phyloP scores from a whole-genome alignment of 139 green algal genomes.

The Chloropicon primus region DNA sequence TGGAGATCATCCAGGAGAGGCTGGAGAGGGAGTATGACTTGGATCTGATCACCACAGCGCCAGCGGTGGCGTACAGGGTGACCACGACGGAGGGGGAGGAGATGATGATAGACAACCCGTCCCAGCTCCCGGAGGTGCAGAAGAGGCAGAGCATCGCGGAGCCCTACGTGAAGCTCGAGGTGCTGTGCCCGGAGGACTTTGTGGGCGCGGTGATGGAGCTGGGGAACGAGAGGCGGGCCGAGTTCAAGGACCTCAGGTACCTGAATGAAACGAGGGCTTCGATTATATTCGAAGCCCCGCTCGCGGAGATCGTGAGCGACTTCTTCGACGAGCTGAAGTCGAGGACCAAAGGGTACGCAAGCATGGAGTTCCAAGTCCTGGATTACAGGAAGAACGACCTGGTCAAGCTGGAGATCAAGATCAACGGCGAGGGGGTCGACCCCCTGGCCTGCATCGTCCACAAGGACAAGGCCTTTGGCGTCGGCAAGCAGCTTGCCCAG shows the following conservation, averaged over 20 bases:
- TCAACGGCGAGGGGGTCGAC: conserved; percentile 74
- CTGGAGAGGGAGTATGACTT: conserved; percentile 94
- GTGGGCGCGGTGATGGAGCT: conserved; percentile 94
- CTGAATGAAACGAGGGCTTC: conserved; percentile 71
- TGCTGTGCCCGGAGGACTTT: conserved; percentile 76
- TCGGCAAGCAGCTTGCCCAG: conserved; percentile 50
- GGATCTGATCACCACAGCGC: conserved; percentile 91
- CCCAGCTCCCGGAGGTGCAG: conserved; percentile 57
- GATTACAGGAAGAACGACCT: conserved; percentile 67
- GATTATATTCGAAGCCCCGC: conserved; percentile 84
- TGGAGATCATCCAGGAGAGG: conserved; percentile 93
- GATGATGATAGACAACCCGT: conserved; percentile 57
- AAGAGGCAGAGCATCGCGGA: conserved; percentile 63
- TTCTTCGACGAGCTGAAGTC: conserved; percentile 96
- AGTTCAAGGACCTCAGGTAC: conserved; percentile 93
- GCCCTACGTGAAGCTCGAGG: conserved; percentile 76
- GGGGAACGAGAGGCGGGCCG: conserved; percentile 42
- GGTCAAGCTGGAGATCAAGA: conserved; percentile 79
- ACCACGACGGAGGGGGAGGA: conserved; percentile 41
- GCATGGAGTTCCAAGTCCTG: conserved; percentile 84
- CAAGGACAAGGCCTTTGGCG: conserved; percentile 48
- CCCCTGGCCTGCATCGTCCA: conserved; percentile 76
- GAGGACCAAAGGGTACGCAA: conserved; percentile 79
- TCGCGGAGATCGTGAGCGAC: conserved; percentile 89
- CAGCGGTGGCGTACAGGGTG: conserved; percentile 82